Percentiles rank a stretch among this genome's conserved stretches.
phyloP scores from a whole-genome alignment of 257 asterid species.

The Osmanthus fragrans region DNA sequence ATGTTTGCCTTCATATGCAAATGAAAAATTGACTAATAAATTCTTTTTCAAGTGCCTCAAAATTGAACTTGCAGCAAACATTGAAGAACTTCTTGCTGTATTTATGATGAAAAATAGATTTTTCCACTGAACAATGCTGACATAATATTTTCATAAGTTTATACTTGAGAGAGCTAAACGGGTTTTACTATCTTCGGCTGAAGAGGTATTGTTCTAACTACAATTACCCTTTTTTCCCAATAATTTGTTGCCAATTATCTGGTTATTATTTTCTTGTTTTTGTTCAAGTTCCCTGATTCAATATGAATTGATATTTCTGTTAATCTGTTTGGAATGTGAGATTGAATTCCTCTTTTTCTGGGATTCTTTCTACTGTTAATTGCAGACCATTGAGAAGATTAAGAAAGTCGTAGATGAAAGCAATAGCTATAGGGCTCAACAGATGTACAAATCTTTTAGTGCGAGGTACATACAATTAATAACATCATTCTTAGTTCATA shows the following conservation, averaged over 20 bases:
- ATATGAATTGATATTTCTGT: background rate
- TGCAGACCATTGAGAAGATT: conserved; percentile 78
- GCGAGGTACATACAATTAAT: conserved; percentile 56
- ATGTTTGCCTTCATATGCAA: too few relatives aligned
- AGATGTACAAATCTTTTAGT: conserved; percentile 88
- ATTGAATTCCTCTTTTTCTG: background rate
- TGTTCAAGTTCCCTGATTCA: background rate
- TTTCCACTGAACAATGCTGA: too few relatives aligned
- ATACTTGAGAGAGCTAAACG: conserved; percentile 76
- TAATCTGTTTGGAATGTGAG: background rate
- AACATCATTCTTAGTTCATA: background rate
- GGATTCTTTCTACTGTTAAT: background rate
- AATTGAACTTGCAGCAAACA: too few relatives aligned
- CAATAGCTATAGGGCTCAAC: conserved; percentile 94
- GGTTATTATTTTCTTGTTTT: background rate
- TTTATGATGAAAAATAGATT: too few relatives aligned
- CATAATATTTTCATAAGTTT: too few relatives aligned
- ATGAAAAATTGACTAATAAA: too few relatives aligned
- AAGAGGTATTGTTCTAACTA: conserved; percentile 51
- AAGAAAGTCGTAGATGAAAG: conserved; percentile 73
- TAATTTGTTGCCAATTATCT: background rate
- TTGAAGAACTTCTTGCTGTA: too few relatives aligned
- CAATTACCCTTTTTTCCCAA: conserved; percentile 2
- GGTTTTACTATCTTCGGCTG: conserved; percentile 63
- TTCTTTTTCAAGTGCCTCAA: too few relatives aligned